Base-by-base conservation (phyloP, 495 filamentous ascomycete genomes). In the Saxophila tyrrhenica region DNA sequence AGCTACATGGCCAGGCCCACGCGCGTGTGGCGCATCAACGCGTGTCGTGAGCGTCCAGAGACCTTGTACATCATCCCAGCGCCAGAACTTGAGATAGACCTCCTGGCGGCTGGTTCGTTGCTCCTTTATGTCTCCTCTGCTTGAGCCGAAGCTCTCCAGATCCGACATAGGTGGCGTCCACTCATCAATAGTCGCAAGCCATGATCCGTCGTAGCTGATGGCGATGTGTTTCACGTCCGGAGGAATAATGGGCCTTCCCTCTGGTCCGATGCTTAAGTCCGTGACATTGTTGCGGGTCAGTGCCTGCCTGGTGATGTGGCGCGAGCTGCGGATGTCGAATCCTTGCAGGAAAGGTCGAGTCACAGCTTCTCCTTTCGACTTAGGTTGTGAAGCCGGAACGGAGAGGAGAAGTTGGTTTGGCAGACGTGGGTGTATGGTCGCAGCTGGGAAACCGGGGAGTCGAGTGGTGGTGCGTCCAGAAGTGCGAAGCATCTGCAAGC, bases 111-210 rank as follows among this genome's bases (percentile, higher is more conserved):
- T 67, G 2, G 62, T 52, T 25, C 72, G 76, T 50, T 79, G 73
- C 45, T 73, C 71, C 19, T 66, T 60, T n/a, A 73, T 52, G 3
- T 67, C 66, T 22, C 69, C 65, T 29, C 67, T 61, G 11, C 64
- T 67, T 52, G 74, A 68, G 39, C 72, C 71, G 52, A 74, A 68
- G 63, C 72, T 68, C 39, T 73, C 70, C n/a, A 84, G 48, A 60
- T 91, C 87, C 51, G 74, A 72, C 25, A 69, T 67, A 19, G 82
- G 79, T 19, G 89, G 89, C 48, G 72, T 76, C 92, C 92, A 99
- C 54, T 85, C 82, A 62, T 99, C 94, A 2, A 94, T 77, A 0
- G 87, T 95, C 35, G 86, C 89, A 57, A 99, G 75, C 92, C 92
- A 99, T 58, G 81, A 77, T 0, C 89, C 91, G 65, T 96, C 83